Evolutionary conservation across 345 rosid genomes (phyloP), one percentile per base, ranked within the genome.

Genomic region (Euphorbia peplus): DNA sequence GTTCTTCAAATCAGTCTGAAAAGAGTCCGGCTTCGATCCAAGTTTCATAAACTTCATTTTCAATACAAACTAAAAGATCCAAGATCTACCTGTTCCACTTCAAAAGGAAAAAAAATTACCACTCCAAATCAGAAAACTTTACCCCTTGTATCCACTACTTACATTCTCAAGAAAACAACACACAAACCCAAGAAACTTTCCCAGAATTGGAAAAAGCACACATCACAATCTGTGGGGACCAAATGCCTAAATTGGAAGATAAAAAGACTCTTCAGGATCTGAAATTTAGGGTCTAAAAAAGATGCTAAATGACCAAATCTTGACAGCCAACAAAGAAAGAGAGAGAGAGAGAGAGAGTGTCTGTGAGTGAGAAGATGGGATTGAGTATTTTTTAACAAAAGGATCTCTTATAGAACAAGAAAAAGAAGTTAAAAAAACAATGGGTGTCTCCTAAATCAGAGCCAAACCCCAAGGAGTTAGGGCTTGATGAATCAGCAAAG

Each of bases 1-100:
- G 60, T 78, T 76, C 15, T 78, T 76, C 15, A 62, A 82, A 74
- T 86, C 85, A 0, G 78, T 73, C 79, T 88, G 92, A 55, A 92
- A 79, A 8, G 86, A 73, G 79, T 92, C 93, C 10, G 87, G 84
- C 81, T 89, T 92, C 0, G 98, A 92, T 70, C 98, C 96, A 61
- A 92, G 86, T 73, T 92, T 92, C 98, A 92, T 92, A 55, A 92
- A 92, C 96, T 89, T 92, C 98, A 92, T 92, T 71, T 82, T 85
- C 4, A 44, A 44, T 67, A 41, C 66, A 70, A 54, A 68, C 24
- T 39, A 60, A 70, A 78, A 63, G 72, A 70, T 71, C 59, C 60
- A 52, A 69, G 39, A 66, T 58, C 50, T 67, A 13, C 64, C 64
- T 55, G 64, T 21, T 60, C 62, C 28, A 28, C 64, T 72, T 50